These are phyloP conservation scores for Corynascus novoguineensis DNA, from an alignment of 495 filamentous ascomycete species.

Conservation along the genomic window DNA sequence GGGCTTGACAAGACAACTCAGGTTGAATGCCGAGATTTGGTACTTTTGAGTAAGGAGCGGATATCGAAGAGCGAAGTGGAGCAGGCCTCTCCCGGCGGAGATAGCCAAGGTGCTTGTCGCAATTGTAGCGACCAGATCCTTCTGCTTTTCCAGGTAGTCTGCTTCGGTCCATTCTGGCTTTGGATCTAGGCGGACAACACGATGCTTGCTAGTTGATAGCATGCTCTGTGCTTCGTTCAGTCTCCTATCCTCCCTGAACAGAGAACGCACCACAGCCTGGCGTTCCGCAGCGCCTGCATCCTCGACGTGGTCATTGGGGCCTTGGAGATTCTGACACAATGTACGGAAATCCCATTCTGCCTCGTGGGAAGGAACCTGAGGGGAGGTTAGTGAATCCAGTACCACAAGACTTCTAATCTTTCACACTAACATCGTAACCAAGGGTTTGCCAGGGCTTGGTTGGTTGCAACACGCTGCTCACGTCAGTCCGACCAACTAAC, in stretches of 20 bases:
- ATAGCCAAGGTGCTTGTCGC: conserved; percentile 84
- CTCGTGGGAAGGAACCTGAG: conserved; percentile 54
- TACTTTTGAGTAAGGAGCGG: conserved; percentile 89
- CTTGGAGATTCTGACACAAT: conserved; percentile 45
- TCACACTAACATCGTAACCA: conserved; percentile 33
- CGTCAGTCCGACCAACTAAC: conserved; percentile 77
- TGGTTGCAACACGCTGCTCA: conserved; percentile 59
- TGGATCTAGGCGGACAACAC: conserved; percentile 68
- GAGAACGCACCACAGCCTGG: conserved; percentile 68
- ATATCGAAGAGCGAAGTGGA: conserved; percentile 75
- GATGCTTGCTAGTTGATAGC: conserved; percentile 69
- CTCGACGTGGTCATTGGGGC: conserved; percentile 37
- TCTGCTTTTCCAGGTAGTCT: conserved; percentile 87
- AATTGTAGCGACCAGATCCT: conserved; percentile 75
- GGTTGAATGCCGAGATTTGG: conserved; percentile 76
- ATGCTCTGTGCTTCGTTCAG: conserved; percentile 74
- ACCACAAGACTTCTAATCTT: neutral
- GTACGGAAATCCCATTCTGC: conserved; percentile 68
- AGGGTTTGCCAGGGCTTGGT: conserved; percentile 37
- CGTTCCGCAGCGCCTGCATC: conserved; percentile 64
- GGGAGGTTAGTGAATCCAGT: conserved; percentile 1
- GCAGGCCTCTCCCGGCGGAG: conserved; percentile 73
- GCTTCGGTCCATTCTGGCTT: conserved; percentile 76
- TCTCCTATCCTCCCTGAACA: conserved; percentile 87
- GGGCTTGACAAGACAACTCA: conserved; percentile 84